phyloP scores from a whole-genome alignment of 768 basidiomycete species.

The Auricularia cornea region DNA sequence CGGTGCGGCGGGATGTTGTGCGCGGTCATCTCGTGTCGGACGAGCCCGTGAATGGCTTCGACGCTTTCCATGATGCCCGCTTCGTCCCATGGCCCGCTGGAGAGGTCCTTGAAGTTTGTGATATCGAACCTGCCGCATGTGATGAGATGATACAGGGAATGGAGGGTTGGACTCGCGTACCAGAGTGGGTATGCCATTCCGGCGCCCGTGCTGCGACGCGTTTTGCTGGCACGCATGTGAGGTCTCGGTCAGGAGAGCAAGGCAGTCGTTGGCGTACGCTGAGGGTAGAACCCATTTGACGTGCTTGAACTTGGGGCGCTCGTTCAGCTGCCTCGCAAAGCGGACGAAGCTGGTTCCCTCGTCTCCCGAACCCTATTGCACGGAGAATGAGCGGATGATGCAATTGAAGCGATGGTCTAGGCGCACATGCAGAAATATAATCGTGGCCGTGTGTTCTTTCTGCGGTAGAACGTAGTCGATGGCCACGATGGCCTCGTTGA shows the following conservation, averaged over 20 bases:
- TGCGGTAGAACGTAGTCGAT: not conserved
- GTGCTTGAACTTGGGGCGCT: not conserved
- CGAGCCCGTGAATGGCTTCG: not conserved
- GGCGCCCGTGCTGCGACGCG: not conserved
- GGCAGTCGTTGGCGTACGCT: not conserved
- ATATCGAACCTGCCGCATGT: not conserved
- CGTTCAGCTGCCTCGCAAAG: not conserved
- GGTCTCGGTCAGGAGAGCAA: too few species aligned
- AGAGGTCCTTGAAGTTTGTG: not conserved
- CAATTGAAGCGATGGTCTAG: not conserved
- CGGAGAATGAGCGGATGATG: not conserved
- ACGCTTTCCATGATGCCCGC: not conserved
- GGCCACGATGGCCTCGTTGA: not conserved
- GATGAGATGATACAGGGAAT: not conserved
- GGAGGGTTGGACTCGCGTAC: not conserved
- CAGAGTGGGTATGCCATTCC: not conserved
- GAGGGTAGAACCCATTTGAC: not conserved
- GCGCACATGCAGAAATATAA: not conserved
- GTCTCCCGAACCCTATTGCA: not conserved
- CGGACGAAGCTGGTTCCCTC: not conserved
- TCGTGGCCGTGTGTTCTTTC: not conserved
- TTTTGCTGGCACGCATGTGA: too few species aligned
- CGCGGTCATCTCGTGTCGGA: not conserved
- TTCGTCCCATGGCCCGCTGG: not conserved
- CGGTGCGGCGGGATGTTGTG: not conserved